Evolutionary conservation across 805 yeast species (phyloP), one percentile per base, ranked within the genome.

Genomic region (Lipomyces spencermartinsiae): DNA sequence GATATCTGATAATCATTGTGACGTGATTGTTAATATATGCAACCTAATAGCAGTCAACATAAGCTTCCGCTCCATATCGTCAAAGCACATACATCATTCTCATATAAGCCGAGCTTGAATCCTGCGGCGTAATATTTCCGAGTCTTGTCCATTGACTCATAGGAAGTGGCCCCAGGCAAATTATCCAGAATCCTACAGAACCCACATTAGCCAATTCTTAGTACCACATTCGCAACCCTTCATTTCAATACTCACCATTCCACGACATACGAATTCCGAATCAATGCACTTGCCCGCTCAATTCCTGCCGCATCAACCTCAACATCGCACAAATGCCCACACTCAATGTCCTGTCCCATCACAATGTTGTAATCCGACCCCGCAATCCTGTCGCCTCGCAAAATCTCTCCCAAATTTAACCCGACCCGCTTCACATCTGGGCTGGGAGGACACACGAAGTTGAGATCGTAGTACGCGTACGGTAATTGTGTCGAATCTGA

Each of bases 111-210:
- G 43, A 92, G 77, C 1, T 96, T 93, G 79, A 93, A 92, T 1
- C 97, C 97, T 2, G 95, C 87, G 4, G 92, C 89, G 73, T 92
- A 92, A 78, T 89, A 90, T 73, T 90, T 87, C 71, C 86, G 85
- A 22, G 85, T 82, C 59, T 84, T 84, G 12, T 83, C 85, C 7
- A 85, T 84, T 34, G 86, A 83, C 43, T 89, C 85, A 71, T 89
- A 90, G 0, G 97, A 89, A 0, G 97, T 92, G 1, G 97, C 94
- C 7, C 95, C 96, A 0, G 97, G 97, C 43, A 92, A 80, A 29
- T 88, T 91, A 79, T 93, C 97, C 16, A 92, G 81, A 33, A 85
- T 78, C 71, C 71, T 68, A 29, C 4, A 29, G 22, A 16, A 25
- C 22, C 35, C 1, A 10, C 25, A 55, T 57, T 16, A 62, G 60